Conservation (phyloP, 2,329 filamentous ascomycete species). For the Talaromyces amestolkiae region DNA sequence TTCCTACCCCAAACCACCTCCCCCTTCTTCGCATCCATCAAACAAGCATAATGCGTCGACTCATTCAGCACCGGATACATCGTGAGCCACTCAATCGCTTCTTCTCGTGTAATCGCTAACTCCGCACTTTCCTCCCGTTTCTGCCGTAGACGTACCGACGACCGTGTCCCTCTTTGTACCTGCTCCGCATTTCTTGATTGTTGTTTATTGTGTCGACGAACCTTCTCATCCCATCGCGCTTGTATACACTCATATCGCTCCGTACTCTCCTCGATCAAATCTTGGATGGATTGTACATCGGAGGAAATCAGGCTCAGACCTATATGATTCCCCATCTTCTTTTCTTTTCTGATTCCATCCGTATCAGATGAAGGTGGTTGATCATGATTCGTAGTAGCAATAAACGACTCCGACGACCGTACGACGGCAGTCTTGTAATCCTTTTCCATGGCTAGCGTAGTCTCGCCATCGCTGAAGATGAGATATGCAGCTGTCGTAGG, state of each 20-base stretch:
- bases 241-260: conserved; percentile 38
- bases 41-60: conserved; percentile 56
- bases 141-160: neutral
- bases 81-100: conserved; percentile 50
- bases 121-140: conserved; percentile 18
- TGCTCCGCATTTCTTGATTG: neutral
- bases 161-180: neutral
- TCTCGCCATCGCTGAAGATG: conserved; percentile 52
- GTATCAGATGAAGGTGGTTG: conserved; percentile 12
- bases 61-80: conserved; percentile 57
- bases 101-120: conserved; percentile 29
- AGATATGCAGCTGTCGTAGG: conserved; percentile 58
- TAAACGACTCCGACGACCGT: conserved; percentile 50
- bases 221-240: conserved; percentile 38
- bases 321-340: conserved; percentile 22
- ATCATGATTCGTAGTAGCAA: conserved; percentile 59
- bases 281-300: conserved; percentile 24
- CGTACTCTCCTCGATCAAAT: conserved; percentile 35
- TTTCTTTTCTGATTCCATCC: conserved; percentile 11
- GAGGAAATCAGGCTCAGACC: conserved; percentile 23
- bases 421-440: conserved; percentile 50
- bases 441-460: conserved; percentile 55
- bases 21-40: conserved; percentile 49
- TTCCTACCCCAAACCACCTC: neutral
- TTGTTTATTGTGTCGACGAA: conserved; percentile 21